Evolutionary conservation across 164 flowering plant species (phyloP).

Genomic region (Vitis riparia): DNA sequence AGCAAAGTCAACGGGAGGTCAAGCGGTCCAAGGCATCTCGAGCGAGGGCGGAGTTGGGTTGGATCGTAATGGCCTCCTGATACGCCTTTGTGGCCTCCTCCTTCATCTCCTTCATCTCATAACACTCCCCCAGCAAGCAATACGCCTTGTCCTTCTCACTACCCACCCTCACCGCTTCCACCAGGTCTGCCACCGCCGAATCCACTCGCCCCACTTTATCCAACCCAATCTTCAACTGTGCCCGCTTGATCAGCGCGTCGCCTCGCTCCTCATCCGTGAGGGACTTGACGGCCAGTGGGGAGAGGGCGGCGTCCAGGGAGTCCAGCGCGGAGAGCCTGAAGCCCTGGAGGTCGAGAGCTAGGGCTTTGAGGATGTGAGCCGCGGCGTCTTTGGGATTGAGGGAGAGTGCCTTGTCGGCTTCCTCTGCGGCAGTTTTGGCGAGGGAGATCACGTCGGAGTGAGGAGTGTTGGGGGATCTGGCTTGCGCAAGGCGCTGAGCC

Average conservation of each 20-base stretch:
- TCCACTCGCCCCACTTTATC: conserved; percentile 47
- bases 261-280: conserved; percentile 53
- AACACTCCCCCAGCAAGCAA: conserved; percentile 67
- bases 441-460: conserved; percentile 30
- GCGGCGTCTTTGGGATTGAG: conserved; percentile 88
- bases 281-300: conserved; percentile 58
- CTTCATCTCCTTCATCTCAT: conserved; percentile 57
- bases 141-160: conserved; percentile 48
- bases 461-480: conserved; percentile 44
- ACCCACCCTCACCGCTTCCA: conserved; percentile 49
- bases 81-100: conserved; percentile 66
- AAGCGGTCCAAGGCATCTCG: conserved; percentile 47
- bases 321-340: conserved; percentile 62
- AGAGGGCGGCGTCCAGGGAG: conserved; percentile 63
- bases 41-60: conserved; percentile 36
- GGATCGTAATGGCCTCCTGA: conserved; percentile 39
- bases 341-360: conserved; percentile 68
- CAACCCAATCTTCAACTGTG: conserved; percentile 58
- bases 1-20: neutral
- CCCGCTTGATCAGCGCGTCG: conserved; percentile 75
- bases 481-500: conserved; percentile 73
- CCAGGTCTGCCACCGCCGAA: conserved; percentile 60
- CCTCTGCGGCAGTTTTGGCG: conserved; percentile 52
- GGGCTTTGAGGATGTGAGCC: conserved; percentile 72
- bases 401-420: conserved; percentile 68